A percentile compares a stretch with the other conserved stretches of the same genome.
phyloP scores from a whole-genome alignment of 768 basidiomycete species.

The Serendipita indica region DNA sequence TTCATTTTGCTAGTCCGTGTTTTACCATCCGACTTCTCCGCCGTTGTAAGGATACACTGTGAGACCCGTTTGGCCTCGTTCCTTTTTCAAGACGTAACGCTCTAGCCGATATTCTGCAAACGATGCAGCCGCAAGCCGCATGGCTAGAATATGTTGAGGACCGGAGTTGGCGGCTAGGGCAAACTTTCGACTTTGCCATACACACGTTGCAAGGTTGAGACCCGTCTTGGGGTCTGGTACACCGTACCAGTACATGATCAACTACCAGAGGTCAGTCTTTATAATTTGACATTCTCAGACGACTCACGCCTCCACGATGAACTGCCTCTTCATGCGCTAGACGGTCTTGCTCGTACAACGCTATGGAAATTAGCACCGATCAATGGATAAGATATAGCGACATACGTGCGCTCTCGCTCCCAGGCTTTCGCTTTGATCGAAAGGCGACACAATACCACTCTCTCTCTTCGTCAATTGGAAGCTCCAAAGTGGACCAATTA shows the following conservation, averaged over 20 bases:
- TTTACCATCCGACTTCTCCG: slow-evolving; percentile 59
- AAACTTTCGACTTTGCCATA: slow-evolving; percentile 82
- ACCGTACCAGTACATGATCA: slow-evolving; percentile 93
- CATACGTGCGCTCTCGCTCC: slow-evolving; percentile 53
- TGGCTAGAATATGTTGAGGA: slow-evolving; percentile 70
- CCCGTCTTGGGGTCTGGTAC: slow-evolving; percentile 59
- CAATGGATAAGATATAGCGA: slow-evolving; percentile 10
- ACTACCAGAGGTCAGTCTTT: slow-evolving; percentile 24
- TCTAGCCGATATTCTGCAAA: slow-evolving; percentile 72
- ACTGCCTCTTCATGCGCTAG: slow-evolving; percentile 89
- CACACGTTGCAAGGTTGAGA: slow-evolving; percentile 86
- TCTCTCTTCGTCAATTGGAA: slow-evolving; percentile 57
- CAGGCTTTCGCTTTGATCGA: slow-evolving; percentile 56
- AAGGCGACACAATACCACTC: slow-evolving; percentile 94
- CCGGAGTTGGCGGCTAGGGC: slow-evolving; percentile 67
- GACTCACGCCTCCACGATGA: slow-evolving; percentile 62
- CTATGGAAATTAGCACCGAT: slow-evolving; percentile 24
- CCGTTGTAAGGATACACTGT: slow-evolving; percentile 44
- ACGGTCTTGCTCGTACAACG: slow-evolving; percentile 75
- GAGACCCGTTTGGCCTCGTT: slow-evolving; percentile 40
- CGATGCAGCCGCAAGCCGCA: slow-evolving; percentile 57
- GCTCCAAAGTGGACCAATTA: slow-evolving; percentile 64
- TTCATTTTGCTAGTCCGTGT: no score
- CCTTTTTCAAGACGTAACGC: slow-evolving; percentile 58
- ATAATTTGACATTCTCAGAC: not conserved